These are phyloP conservation scores for Debaryomyces maramus DNA, from an alignment of 805 yeast genomes.

Conservation along the genomic window DNA sequence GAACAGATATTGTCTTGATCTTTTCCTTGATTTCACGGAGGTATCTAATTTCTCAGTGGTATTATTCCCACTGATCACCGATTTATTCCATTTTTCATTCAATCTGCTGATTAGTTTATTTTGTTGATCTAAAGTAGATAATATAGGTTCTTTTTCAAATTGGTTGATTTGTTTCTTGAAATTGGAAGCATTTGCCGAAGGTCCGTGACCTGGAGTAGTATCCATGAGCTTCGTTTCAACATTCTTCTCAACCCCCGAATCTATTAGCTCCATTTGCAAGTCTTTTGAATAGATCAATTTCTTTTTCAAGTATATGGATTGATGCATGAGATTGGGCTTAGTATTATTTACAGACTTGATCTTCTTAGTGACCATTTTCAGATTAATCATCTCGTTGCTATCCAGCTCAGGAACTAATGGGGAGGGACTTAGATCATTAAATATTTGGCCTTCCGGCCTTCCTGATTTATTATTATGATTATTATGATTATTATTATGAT, in stretches of 20 bases:
- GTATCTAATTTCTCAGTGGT: slow-evolving; percentile 7
- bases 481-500: too few relatives aligned
- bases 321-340: not conserved
- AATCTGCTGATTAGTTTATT: slow-evolving; percentile 34
- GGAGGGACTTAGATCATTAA: too few relatives aligned
- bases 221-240: slow-evolving; percentile 11
- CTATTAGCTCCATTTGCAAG: slow-evolving; percentile 35
- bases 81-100: slow-evolving; percentile 43
- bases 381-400: too few relatives aligned
- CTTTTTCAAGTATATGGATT: not conserved
- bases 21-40: slow-evolving; percentile 10
- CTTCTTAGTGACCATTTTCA: too few relatives aligned
- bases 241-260: slow-evolving; percentile 6
- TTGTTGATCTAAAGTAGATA: slow-evolving; percentile 26
- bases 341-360: not conserved
- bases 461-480: too few relatives aligned
- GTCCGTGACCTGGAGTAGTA: not conserved
- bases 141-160: slow-evolving; percentile 7
- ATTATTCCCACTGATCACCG: slow-evolving; percentile 11
- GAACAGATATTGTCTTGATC: slow-evolving; percentile 18
- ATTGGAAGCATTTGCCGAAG: not conserved
- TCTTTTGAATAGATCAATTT: slow-evolving; percentile 33
- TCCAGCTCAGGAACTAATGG: too few relatives aligned
- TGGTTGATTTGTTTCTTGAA: not conserved
- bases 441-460: too few relatives aligned